Base-by-base conservation (phyloP, 495 filamentous ascomycete genomes). In the Evernia prunastri region DNA sequence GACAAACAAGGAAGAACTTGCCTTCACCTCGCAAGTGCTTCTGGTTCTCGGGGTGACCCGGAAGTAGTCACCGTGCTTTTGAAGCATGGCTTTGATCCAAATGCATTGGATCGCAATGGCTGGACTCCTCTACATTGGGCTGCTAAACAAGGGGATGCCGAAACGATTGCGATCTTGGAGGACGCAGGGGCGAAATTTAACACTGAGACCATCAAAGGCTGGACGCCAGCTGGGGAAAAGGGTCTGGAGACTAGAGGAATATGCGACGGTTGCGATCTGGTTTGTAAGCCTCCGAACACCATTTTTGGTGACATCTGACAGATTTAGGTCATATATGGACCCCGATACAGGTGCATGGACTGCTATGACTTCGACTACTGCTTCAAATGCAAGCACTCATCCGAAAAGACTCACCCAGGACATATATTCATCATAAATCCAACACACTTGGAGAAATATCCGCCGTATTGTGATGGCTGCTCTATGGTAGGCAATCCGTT, bases 71-170 rank as follows among this genome's bases (percentile, higher is more conserved):
- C 25, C 8, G 17, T 25, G 51, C 51, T 56, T 56, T 25, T 56
- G 51, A 17, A 56, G 31, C 3, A 56, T 29, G 4, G 51, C 25
- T 29, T 56, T 6, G 25, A 56, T 18, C 3, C 23, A 56, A 29
- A 56, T 56, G 13, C 31, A 11, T 25, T 31, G n/a, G 51, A 56
- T 31, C 25, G 8, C 25, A 31, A 56, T 25, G 51, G 25, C 25
- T 56, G 51, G 51, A 56, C 15, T 23, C 25, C 51, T 56, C 25
- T 56, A 31, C 51, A 56, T 13, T 56, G 51, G 51, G 51, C 51
- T 17, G 51, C 51, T 13, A 56, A 56, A 31, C 4, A 25, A 25
- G 17, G 51, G 25, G 29, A 25, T 33, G 25, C 10, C 31, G 8
- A 56, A 11, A 56, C 7, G 4, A 33, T 56, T 12, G 13, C 23